Base-by-base conservation (phyloP, 2,329 filamentous ascomycete species). In the Waltergamsia citrina region DNA sequence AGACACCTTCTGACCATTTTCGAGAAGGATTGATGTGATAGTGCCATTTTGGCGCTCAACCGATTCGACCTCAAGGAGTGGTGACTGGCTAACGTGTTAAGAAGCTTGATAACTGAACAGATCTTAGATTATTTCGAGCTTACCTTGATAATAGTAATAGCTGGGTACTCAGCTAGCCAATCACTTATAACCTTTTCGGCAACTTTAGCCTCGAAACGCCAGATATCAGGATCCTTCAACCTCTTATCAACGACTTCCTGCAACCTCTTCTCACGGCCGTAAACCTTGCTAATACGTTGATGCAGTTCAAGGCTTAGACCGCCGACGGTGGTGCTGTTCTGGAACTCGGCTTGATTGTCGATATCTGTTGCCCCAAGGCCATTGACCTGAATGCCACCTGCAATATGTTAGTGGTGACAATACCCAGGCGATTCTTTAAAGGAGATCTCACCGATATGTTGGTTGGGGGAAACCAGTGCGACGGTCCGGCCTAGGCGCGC, bases 191-290 rank as follows among this genome's bases (percentile, higher is more conserved):
- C 34, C 15, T 35, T 21, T 29, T 47, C 41, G 6, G 41, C 46
- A 19, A 45, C 43, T 12, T 33, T 33, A 4, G 46, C 36, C 37
- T 48, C 46, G 11, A 45, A 47, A 7, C 40, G 38, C 40, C 43
- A 45, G 10, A 43, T 35, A 21, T 44, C 36, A 6, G 39, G 39
- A 21, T 39, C 34, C 17, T 40, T 38, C 6, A 36, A 18, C n/a
- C 33, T 33, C 8, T 36, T 35, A 8, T 29, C 37, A 3, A 36
- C 24, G 1, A 46, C 44, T 23, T 45, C 22, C 4, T 46, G 34
- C 3, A 40, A 23, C 4, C 33, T 24, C 11, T 34, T 36, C 11
- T 39, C n/a, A 1, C 41, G 36, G 7, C 38, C 42, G 24, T 48
- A 44, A 12, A 40, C 32, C 19, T 35, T 36, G 28, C 38, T 45